Conservation (phyloP, 148 eudicot genomes). For the Talinum fruticosum region DNA sequence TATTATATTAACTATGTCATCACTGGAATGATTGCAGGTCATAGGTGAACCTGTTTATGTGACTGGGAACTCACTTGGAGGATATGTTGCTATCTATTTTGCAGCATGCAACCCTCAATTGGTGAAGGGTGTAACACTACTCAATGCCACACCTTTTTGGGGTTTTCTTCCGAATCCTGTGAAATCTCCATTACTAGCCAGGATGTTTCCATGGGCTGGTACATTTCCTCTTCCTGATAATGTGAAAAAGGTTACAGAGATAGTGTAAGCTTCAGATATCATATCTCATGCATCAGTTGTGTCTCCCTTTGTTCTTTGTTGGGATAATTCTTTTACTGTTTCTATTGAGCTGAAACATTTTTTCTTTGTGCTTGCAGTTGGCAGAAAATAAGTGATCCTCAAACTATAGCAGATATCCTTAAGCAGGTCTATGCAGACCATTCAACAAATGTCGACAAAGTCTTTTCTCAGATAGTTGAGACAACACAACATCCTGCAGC, state of each 20-base stretch:
- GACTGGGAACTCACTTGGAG: slow-evolving; percentile 96
- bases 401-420: slow-evolving; percentile 70
- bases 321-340: background rate
- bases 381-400: slow-evolving; percentile 91
- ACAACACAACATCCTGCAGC: slow-evolving; percentile 93
- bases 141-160: slow-evolving; percentile 98
- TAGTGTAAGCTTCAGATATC: slow-evolving; percentile 52
- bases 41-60: slow-evolving; percentile 90
- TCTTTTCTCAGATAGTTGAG: slow-evolving; percentile 68
- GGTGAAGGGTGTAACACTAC: slow-evolving; percentile 88
- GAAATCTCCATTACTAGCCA: slow-evolving; percentile 68
- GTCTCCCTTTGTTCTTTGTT: background rate
- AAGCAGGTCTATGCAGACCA: slow-evolving; percentile 96
- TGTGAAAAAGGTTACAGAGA: slow-evolving; percentile 57
- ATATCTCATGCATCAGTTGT: background rate
- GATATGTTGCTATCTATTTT: slow-evolving; percentile 83
- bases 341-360: slow-evolving; percentile 8
- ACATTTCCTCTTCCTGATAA: slow-evolving; percentile 85
- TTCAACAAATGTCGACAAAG: slow-evolving; percentile 77
- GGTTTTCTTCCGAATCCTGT: slow-evolving; percentile 86
- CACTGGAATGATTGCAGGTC: slow-evolving; percentile 50
- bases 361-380: slow-evolving; percentile 47
- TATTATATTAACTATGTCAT: background rate
- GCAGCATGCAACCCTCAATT: slow-evolving; percentile 69
- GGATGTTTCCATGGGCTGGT: slow-evolving; percentile 82